Conservation (phyloP, 1,284 basidiomycete species). For the Rhizopogon parksii region DNA sequence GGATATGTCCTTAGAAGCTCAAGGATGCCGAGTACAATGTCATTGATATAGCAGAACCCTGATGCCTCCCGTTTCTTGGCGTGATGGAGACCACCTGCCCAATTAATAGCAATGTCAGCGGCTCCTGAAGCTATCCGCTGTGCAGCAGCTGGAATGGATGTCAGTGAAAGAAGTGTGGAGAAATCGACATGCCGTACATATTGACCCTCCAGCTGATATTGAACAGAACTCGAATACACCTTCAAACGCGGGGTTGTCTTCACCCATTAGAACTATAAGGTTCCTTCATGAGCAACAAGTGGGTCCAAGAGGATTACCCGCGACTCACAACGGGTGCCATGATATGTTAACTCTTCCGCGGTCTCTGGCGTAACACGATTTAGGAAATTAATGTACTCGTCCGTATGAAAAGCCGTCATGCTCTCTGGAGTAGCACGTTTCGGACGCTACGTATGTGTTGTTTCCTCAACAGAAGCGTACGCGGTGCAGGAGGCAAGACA, state of each 20-base stretch:
- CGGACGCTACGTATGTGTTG: conserved; percentile 53
- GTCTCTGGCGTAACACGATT: conserved; percentile 86
- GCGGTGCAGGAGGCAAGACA: not conserved
- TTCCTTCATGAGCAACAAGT: conserved; percentile 9
- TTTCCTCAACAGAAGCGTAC: conserved; percentile 1
- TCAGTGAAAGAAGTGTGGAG: not conserved
- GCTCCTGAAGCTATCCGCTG: conserved; percentile 75
- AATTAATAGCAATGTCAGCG: conserved; percentile 92
- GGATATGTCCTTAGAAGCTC: conserved; percentile 78
- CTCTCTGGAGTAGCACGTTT: conserved; percentile 74
- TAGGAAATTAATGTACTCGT: conserved; percentile 95
- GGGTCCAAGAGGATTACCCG: not conserved
- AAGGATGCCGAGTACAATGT: conserved; percentile 87
- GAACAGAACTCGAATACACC: conserved; percentile 97
- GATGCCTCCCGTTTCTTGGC: conserved; percentile 96
- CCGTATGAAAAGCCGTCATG: conserved; percentile 94
- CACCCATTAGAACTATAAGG: conserved; percentile 72
- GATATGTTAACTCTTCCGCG: conserved; percentile 74
- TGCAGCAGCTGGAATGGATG: conserved; percentile 60
- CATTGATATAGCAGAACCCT: conserved; percentile 97
- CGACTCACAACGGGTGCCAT: conserved; percentile 74
- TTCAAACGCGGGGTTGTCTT: conserved; percentile 96
- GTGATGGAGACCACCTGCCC: conserved; percentile 97
- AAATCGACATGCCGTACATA: conserved; percentile 41
- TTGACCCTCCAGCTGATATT: conserved; percentile 92